phyloP scores from a whole-genome alignment of 768 basidiomycete species.

The Astraeus odoratus region DNA sequence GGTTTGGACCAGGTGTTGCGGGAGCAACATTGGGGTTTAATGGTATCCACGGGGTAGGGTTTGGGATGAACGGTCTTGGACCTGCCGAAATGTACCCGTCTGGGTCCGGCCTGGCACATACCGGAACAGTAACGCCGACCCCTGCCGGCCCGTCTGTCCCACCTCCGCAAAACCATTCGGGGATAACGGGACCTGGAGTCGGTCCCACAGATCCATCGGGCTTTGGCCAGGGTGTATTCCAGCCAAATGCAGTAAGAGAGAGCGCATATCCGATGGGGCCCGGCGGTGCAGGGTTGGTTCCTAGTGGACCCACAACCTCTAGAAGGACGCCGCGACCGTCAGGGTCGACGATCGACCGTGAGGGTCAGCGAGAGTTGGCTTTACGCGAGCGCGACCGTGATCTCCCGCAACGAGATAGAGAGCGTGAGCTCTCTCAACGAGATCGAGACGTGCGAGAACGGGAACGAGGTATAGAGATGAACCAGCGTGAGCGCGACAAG shows the following conservation, averaged over 20 bases:
- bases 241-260: constrained; percentile 9
- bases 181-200: constrained; percentile 9
- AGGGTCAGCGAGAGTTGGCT: constrained; percentile 21
- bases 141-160: constrained; percentile 5
- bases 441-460: constrained; percentile 24
- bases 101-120: constrained; percentile 10
- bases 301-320: constrained; percentile 5
- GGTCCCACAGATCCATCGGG: constrained; percentile 10
- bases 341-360: constrained; percentile 29
- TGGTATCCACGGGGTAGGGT: constrained; percentile 7
- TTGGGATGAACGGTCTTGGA: constrained; percentile 18
- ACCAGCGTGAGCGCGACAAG: constrained; percentile 18
- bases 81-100: constrained; percentile 12
- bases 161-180: not conserved
- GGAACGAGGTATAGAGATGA: constrained; percentile 17
- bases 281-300: constrained; percentile 9
- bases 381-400: not conserved
- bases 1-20: constrained; percentile 17
- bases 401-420: constrained; percentile 21
- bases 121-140: constrained; percentile 9
- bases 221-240: constrained; percentile 23
- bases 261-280: constrained; percentile 17
- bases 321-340: constrained; percentile 21
- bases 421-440: constrained; percentile 20
- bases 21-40: constrained; percentile 13